phyloP scores from a whole-genome alignment of 2,329 filamentous ascomycete species.

The Hyphodiscus sp. region DNA sequence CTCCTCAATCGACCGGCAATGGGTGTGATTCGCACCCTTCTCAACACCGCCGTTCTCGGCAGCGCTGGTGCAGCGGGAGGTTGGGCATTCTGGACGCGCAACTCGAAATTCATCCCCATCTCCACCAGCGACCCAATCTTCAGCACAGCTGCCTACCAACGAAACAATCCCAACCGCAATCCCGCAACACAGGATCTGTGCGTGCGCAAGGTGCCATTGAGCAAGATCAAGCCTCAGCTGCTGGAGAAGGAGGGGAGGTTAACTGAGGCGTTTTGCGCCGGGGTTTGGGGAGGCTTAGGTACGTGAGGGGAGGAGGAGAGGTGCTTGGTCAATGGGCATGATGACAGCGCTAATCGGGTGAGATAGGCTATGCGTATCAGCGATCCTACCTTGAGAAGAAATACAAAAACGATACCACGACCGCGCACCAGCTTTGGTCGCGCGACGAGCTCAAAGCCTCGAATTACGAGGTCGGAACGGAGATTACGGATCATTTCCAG shows the following conservation, averaged over 20 bases:
- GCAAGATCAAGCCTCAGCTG: constrained; percentile 58
- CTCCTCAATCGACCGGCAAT: constrained; percentile 4
- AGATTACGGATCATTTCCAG: constrained; percentile 66
- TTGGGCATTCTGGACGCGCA: constrained; percentile 19
- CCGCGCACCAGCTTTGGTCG: constrained; percentile 56
- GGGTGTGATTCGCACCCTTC: constrained; percentile 15
- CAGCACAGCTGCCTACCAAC: constrained; percentile 47
- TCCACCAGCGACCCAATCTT: constrained; percentile 55
- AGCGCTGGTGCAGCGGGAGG: constrained; percentile 15
- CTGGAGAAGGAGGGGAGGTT: constrained; percentile 60
- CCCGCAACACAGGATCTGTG: constrained; percentile 59
- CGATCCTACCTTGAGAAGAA: constrained; percentile 52
- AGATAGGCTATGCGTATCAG: constrained; percentile 46
- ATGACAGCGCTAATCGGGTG: constrained; percentile 1
- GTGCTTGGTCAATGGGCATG: background rate
- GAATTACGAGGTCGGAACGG: constrained; percentile 55
- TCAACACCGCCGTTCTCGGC: constrained; percentile 18
- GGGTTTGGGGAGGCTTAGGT: constrained; percentile 39
- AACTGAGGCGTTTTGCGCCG: constrained; percentile 29
- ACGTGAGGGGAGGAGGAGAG: constrained; percentile 23
- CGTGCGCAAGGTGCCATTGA: constrained; percentile 54
- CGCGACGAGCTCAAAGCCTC: constrained; percentile 46
- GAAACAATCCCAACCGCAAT: constrained; percentile 57
- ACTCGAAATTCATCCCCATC: constrained; percentile 42
- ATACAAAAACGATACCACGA: constrained; percentile 46